Evolutionary conservation across 2,329 filamentous ascomycete species (phyloP).

Genomic region (Herpotrichia juniperi): DNA sequence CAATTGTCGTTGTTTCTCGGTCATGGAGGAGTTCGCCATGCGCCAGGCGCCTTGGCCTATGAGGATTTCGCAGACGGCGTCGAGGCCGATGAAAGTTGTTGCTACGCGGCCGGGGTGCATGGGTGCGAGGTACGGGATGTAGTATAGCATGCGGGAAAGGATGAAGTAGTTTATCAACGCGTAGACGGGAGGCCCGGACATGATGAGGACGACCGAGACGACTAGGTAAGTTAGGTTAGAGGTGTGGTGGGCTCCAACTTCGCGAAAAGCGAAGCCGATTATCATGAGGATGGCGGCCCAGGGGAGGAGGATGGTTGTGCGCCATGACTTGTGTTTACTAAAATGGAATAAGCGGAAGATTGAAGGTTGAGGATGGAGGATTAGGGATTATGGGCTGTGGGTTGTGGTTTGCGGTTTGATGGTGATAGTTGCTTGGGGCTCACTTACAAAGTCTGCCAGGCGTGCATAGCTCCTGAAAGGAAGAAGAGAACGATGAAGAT

Average conservation of each 20-base stretch:
- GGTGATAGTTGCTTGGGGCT: not conserved
- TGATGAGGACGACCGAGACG: slow-evolving; percentile 47
- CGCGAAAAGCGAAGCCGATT: slow-evolving; percentile 61
- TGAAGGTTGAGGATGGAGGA: no score
- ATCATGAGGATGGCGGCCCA: slow-evolving; percentile 62
- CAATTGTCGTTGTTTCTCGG: slow-evolving; percentile 43
- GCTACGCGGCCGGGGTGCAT: slow-evolving; percentile 64
- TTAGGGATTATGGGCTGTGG: no score
- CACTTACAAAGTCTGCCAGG: slow-evolving; percentile 63
- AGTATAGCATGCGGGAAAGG: slow-evolving; percentile 65
- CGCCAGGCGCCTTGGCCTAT: slow-evolving; percentile 59
- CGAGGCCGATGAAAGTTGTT: slow-evolving; percentile 62
- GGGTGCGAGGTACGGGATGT: slow-evolving; percentile 65
- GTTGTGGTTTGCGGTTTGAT: no score
- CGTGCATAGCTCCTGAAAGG: slow-evolving; percentile 55
- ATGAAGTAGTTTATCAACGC: slow-evolving; percentile 68
- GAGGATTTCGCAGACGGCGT: slow-evolving; percentile 57
- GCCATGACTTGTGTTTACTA: slow-evolving; percentile 64
- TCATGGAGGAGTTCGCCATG: slow-evolving; percentile 48
- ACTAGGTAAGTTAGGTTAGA: slow-evolving; percentile 49
- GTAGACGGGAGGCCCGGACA: slow-evolving; percentile 59
- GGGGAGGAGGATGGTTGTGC: slow-evolving; percentile 60
- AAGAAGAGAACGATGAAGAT: slow-evolving; percentile 58
- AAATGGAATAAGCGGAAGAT: not conserved
- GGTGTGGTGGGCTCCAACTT: slow-evolving; percentile 59